phyloP scores from a whole-genome alignment of 1,284 basidiomycete genomes.

The Apiotrichum sp. region DNA sequence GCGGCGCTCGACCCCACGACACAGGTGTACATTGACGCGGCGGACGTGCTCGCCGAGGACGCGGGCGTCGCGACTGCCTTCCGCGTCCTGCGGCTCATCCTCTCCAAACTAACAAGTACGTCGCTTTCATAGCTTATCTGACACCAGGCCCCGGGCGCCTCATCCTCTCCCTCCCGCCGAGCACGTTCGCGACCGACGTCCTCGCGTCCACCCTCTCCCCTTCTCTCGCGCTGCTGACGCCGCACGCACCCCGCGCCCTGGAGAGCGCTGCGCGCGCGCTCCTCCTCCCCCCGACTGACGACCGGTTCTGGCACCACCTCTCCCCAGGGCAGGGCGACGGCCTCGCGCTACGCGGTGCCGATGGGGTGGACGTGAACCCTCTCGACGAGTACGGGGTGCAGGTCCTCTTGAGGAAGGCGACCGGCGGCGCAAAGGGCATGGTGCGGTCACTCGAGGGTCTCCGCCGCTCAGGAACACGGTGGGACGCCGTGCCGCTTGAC shows the following conservation, averaged over 20 bases:
- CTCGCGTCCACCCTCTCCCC: constrained; percentile 61
- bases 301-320: constrained; percentile 34
- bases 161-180: constrained; percentile 58
- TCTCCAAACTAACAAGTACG: constrained; percentile 9
- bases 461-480: background rate
- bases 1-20: constrained; percentile 10
- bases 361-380: constrained; percentile 10
- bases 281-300: constrained; percentile 54
- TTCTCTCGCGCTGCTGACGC: constrained; percentile 59
- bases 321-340: constrained; percentile 23
- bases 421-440: constrained; percentile 45
- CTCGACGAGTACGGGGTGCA: constrained; percentile 24
- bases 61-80: constrained; percentile 18
- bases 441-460: constrained; percentile 28
- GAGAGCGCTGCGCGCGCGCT: constrained; percentile 54
- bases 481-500: constrained; percentile 2
- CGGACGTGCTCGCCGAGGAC: constrained; percentile 40
- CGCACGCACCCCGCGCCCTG: constrained; percentile 62
- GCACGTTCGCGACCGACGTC: constrained; percentile 55
- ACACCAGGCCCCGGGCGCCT: constrained; percentile 54
- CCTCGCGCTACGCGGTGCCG: constrained; percentile 22
- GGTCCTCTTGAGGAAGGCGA: constrained; percentile 37
- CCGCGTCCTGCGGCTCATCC: constrained; percentile 25
- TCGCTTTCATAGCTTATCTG: background rate
- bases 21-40: constrained; percentile 40